A percentile compares a stretch with the other conserved stretches of the same genome.
Conservation (phyloP, 306 rosid species). For the Phaseolus lunatus region DNA sequence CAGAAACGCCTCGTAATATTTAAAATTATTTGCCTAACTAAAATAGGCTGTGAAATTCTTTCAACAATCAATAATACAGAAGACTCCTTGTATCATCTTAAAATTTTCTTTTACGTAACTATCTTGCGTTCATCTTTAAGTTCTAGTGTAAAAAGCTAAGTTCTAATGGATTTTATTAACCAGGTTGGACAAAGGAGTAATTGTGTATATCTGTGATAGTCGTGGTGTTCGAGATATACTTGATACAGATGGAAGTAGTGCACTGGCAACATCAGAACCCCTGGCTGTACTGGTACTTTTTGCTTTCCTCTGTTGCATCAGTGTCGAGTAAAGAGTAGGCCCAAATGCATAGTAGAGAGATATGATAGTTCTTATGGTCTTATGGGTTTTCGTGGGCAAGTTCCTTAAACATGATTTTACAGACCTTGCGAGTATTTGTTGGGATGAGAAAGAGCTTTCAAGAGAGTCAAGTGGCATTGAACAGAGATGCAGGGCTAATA, state of each 20-base stretch:
- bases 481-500: conserved; percentile 1
- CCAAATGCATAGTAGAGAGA: conserved; percentile 18
- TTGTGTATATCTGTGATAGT: conserved; percentile 89
- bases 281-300: conserved; percentile 81
- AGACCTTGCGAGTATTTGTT: conserved; percentile 8
- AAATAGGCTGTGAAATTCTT: conserved; percentile 31
- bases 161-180: conserved; percentile 50
- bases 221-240: conserved; percentile 93
- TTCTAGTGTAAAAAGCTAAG: conserved; percentile 24
- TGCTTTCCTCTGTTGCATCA: conserved; percentile 13
- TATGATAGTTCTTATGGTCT: not conserved
- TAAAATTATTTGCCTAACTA: conserved; percentile 8
- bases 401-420: not conserved
- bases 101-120: not conserved
- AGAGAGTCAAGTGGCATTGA: conserved; percentile 16
- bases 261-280: conserved; percentile 87
- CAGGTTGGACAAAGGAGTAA: conserved; percentile 99
- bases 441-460: conserved; percentile 19
- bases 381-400: not conserved
- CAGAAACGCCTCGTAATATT: conserved; percentile 37
- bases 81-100: conserved; percentile 25
- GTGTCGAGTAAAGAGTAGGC: not conserved
- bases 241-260: conserved; percentile 93
- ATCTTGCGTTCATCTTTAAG: conserved; percentile 35
- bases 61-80: conserved; percentile 5